Evolutionary conservation across 116 monocot genomes (phyloP).

Genomic region (Zostera marina): DNA sequence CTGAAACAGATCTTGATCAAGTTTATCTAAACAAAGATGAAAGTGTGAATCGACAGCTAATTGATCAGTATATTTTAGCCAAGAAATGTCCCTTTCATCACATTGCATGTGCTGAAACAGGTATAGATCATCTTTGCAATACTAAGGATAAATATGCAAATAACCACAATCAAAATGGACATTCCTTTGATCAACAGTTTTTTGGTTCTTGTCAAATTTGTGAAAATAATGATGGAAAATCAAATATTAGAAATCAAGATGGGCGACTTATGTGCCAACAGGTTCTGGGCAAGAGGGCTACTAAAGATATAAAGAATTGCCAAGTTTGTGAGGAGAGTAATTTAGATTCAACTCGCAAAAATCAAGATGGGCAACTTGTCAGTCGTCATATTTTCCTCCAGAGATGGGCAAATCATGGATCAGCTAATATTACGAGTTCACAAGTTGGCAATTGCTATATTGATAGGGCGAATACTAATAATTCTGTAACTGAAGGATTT

Average conservation of each 20-base stretch:
- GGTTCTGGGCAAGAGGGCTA: too few relatives aligned
- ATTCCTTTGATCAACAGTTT: not conserved
- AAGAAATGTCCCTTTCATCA: not conserved
- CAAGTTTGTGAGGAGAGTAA: not conserved
- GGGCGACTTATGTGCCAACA: not conserved
- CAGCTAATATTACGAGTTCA: too few relatives aligned
- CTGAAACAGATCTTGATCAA: not conserved
- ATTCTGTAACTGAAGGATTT: not conserved
- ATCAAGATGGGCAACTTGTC: too few relatives aligned
- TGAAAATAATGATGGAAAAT: not conserved
- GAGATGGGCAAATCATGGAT: not conserved
- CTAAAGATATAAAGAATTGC: too few relatives aligned
- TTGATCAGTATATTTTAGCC: not conserved
- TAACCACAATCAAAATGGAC: not conserved
- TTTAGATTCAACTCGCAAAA: too few relatives aligned
- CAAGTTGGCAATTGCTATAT: too few relatives aligned
- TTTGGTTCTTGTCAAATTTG: not conserved
- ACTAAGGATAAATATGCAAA: not conserved
- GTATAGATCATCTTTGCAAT: not conserved
- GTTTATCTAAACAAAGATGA: not conserved
- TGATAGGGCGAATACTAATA: not conserved
- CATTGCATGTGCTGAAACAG: constrained; percentile 1
- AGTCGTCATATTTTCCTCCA: too few relatives aligned
- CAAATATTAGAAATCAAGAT: not conserved
- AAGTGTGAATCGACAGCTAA: not conserved